Evolutionary conservation across 1,284 basidiomycete genomes (phyloP), one percentile per base, ranked within the genome.

Genomic region (Coniophora puteana): DNA sequence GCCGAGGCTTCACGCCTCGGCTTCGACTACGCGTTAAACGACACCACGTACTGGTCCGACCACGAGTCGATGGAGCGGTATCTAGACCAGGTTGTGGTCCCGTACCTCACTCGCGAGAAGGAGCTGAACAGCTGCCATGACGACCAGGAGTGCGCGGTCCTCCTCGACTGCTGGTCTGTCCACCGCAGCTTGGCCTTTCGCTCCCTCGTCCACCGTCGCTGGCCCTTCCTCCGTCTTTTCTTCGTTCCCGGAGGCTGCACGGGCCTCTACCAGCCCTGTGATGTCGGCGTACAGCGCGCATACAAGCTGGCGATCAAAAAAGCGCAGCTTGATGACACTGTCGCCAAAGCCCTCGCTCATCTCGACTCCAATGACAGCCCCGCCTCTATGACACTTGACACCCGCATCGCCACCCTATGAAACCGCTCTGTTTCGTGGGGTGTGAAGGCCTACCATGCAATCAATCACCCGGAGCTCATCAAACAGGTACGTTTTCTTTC

Each of bases 101-200:
- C 64, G 2, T 65, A 66, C 43, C 61, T 63, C 26, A 34, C 53
- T 2, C 8, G 21, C 2, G 43, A 45, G 17, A 61, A 59, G 30
- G 28, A 23, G 1, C 36, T 43, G 4, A 18, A 43, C 7, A n/a
- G n/a, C n/a, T n/a, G n/a, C n/a, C 63, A 67, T 35, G 38, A 68
- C 7, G 37, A 45, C 10, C n/a, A n/a, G n/a, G n/a, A n/a, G n/a
- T n/a, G n/a, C n/a, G n/a, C n/a, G n/a, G n/a, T n/a, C n/a, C n/a
- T n/a, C n/a, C 56, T 70, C 31, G 65, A 71, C 42, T 50, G 57
- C 8, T 71, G 64, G 62, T 56, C 60, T 2, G 65, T 69, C 3
- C 68, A 71, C 45, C 48, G 54, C 0, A 61, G 57, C 7, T 22
- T 51, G 2, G 57, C 60, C 31, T 69, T 70, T 43, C 46, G 51